These are phyloP conservation scores for Durusdinium trenchii DNA, from an alignment of 73 alveolate species.

Conservation along the genomic window DNA sequence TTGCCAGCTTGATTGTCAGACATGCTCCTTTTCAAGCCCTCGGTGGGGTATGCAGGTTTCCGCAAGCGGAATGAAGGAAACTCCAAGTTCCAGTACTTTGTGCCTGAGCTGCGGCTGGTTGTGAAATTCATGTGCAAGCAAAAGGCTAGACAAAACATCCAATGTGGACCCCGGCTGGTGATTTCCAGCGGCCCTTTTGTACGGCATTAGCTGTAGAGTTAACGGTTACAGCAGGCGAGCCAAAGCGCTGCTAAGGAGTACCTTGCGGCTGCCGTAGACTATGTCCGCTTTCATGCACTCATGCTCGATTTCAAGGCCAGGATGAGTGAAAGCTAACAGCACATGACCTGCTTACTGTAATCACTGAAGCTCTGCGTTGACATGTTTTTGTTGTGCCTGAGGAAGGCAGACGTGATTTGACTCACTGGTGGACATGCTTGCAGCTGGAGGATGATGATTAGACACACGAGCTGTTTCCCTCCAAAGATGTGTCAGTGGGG, in stretches of 20 bases:
- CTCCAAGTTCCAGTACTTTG: slow-evolving; percentile 66
- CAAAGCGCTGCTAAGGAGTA: slow-evolving; percentile 38
- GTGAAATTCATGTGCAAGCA: background rate
- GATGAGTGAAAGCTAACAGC: background rate
- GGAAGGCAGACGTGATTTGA: slow-evolving; percentile 78
- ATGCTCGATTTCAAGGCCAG: slow-evolving; percentile 92
- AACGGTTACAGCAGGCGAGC: too few species aligned
- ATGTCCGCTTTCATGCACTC: slow-evolving; percentile 55
- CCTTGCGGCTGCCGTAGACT: slow-evolving; percentile 89
- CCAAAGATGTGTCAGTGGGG: too few species aligned
- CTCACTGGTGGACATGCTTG: slow-evolving; percentile 88
- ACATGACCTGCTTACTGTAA: background rate
- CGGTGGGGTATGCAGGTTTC: slow-evolving; percentile 58
- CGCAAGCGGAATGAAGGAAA: slow-evolving; percentile 88
- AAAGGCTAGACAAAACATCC: background rate
- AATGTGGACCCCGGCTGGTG: background rate
- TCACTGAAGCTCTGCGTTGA: background rate
- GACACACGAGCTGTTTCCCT: too few species aligned
- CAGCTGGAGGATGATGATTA: slow-evolving; percentile 22
- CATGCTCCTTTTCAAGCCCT: too few species aligned
- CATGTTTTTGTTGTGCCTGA: background rate
- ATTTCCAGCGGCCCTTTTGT: background rate
- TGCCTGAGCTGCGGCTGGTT: background rate
- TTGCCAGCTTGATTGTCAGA: too few species aligned
- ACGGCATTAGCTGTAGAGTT: background rate